These are phyloP conservation scores for Candolleomyces eurysporus DNA, from an alignment of 768 basidiomycete genomes.

Conservation along the genomic window DNA sequence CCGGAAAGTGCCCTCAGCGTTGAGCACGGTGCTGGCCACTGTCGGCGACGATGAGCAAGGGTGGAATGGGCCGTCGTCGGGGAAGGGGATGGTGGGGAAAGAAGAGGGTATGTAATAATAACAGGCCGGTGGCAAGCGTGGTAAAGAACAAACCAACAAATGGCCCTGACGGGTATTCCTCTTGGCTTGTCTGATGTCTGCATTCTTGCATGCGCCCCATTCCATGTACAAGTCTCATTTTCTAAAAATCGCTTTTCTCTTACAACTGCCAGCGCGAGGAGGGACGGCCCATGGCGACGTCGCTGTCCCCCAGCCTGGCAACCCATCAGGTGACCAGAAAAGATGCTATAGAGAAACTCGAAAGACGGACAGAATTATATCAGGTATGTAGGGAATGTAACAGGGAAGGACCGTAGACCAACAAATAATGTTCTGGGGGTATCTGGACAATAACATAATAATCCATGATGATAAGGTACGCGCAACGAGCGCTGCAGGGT, in stretches of 20 bases:
- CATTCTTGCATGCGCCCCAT: no score
- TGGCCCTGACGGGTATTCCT: neutral
- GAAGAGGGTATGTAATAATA: neutral
- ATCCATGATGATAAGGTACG: constrained; percentile 6
- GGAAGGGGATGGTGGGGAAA: neutral
- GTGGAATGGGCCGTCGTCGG: neutral
- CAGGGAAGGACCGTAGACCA: neutral
- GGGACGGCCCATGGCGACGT: no score
- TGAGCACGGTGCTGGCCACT: neutral
- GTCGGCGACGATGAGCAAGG: neutral
- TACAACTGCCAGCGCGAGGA: no score
- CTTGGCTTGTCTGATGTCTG: neutral
- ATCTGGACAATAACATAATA: constrained; percentile 15
- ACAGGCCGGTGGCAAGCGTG: constrained; percentile 5
- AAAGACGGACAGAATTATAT: neutral
- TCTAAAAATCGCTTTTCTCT: no score
- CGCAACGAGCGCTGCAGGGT: neutral
- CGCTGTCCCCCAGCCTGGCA: no score
- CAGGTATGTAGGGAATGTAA: neutral
- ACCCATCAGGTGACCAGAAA: constrained; percentile 2
- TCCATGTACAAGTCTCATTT: no score
- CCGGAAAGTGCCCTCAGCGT: neutral
- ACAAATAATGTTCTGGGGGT: neutral
- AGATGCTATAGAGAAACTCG: no score
- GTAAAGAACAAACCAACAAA: constrained; percentile 5